Base-by-base conservation (phyloP, 1,284 basidiomycete species). In the Sphaerobolus stellatus region DNA sequence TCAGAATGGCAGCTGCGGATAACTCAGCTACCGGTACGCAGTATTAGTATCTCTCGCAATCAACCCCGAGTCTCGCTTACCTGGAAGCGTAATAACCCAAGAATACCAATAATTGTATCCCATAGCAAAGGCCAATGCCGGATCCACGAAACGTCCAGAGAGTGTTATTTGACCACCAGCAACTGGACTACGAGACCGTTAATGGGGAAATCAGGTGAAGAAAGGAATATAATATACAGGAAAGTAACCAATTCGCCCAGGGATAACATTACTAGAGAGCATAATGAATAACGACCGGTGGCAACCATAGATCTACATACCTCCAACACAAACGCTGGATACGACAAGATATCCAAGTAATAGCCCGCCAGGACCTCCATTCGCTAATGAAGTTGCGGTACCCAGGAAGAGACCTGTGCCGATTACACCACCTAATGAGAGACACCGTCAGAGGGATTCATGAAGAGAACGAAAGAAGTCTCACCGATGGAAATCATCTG, bases 111-210 rank as follows among this genome's bases (percentile, higher is more conserved):
- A 64, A 59, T 72, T 71, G 66, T 70, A 75, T 27, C 74, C 75
- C 22, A 75, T 67, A 14, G 75, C 75, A 54, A 79, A 77, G 16
- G 73, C 75, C 50, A 75, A 72, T 1, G 77, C 75, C 31, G 79
- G 78, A 64, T 82, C 79, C 9, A 76, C 68, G 57, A 74, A 76
- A 16, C 77, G 74, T 16, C 64, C 59, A 20, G 71, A 64, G 47
- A 70, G 64, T 27, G 63, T 61, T 44, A 69, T 68, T 58, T 71
- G 71, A 34, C 70, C 70, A 27, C 45, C 45, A 5, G 45, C 45
- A 18, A 48, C 24, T 20, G 45, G 45, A 48, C 25, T 48, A 45
- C 29, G 20, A 16, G 45, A 24, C 2, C 30, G n/a, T 24, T 48
- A 27, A 48, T 44, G 13, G 20, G 11, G 41, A 9, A 22, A 22